Base-by-base conservation (phyloP, 2,329 filamentous ascomycete species). In the Nemania sp. region DNA sequence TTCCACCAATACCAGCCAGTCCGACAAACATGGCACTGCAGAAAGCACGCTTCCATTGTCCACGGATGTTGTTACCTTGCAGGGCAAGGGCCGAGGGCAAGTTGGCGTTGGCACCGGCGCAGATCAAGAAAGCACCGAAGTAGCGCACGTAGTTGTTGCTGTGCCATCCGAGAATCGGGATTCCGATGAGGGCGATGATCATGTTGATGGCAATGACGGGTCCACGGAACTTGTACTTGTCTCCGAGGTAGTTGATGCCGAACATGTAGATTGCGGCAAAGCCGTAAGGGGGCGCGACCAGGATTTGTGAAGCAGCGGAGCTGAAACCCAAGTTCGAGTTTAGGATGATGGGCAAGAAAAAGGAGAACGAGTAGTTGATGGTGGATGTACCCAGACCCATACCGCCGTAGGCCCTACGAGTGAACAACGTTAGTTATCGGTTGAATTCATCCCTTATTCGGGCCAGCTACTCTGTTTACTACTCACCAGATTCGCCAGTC, bases 1-100 rank as follows among this genome's bases (percentile, higher is more conserved):
- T 96, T 35, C 93, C 93, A 54, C 93, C 93, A 29, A 97, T 83
- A 3, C 92, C 92, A 10, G 92, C 92, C 57, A 92, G 88, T 0
- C 90, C 91, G 5, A 96, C 91, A 1, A 96, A 85, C 0, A 90
- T 91, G 3, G 93, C 92, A 67, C 89, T 92, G 78, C 89, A 91
- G 73, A 96, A 90, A 0, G 93, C 93, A 59, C 93, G 88, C 82
- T 95, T 97, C 92, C 93, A 97, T 81, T 96, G 93, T 0, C 93
- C 93, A 63, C 92, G 89, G 76, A 97, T 91, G 80, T 97, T 97
- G 82, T 95, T 96, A 52, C 92, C 92, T 81, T 95, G 93, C 81
- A 93, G 95, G 0, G 92, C 87, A 83, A 97, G 89, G 55, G 88
- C 84, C 1, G 89, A 85, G 0, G 93, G 93, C 5, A 95, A 84